Evolutionary conservation across 371 early-diverging fungal genomes (phyloP).

Genomic region (Nematocida sp.): DNA sequence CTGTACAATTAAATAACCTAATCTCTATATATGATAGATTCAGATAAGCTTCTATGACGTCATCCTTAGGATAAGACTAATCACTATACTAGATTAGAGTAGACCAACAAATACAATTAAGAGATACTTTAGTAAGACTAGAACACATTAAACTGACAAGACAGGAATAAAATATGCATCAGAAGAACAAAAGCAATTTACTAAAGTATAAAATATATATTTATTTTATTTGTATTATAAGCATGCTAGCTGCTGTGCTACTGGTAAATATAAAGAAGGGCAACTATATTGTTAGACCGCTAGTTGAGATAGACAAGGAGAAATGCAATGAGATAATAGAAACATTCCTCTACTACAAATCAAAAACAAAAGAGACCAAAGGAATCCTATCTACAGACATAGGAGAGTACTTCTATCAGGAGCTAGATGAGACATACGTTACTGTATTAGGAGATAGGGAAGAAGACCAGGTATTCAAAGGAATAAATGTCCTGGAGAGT

Average conservation of each 20-base stretch:
- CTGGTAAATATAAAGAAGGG: slow-evolving; percentile 20
- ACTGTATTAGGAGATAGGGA: slow-evolving; percentile 31
- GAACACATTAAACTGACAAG: too few relatives aligned
- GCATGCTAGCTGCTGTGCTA: slow-evolving; percentile 47
- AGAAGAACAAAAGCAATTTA: not conserved
- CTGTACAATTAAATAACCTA: too few relatives aligned
- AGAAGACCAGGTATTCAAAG: slow-evolving; percentile 8
- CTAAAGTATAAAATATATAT: not conserved
- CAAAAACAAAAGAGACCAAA: not conserved
- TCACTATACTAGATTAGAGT: too few relatives aligned
- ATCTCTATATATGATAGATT: too few relatives aligned
- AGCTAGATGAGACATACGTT: not conserved
- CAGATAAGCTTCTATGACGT: too few relatives aligned
- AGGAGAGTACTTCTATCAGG: slow-evolving; percentile 47
- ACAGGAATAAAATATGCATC: not conserved
- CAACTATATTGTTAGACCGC: slow-evolving; percentile 21
- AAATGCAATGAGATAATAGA: slow-evolving; percentile 22
- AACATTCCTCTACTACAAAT: slow-evolving; percentile 7
- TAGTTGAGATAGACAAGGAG: slow-evolving; percentile 21
- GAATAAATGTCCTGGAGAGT: slow-evolving; percentile 18
- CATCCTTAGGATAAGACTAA: too few relatives aligned
- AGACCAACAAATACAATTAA: too few relatives aligned
- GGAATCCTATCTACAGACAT: slow-evolving; percentile 1
- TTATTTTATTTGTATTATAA: slow-evolving; percentile 28
- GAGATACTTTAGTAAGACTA: too few relatives aligned